Percentiles rank a stretch among this genome's conserved stretches.
These are phyloP conservation scores for Wickerhamiella parazyma DNA, from an alignment of 805 yeast species.

Conservation along the genomic window DNA sequence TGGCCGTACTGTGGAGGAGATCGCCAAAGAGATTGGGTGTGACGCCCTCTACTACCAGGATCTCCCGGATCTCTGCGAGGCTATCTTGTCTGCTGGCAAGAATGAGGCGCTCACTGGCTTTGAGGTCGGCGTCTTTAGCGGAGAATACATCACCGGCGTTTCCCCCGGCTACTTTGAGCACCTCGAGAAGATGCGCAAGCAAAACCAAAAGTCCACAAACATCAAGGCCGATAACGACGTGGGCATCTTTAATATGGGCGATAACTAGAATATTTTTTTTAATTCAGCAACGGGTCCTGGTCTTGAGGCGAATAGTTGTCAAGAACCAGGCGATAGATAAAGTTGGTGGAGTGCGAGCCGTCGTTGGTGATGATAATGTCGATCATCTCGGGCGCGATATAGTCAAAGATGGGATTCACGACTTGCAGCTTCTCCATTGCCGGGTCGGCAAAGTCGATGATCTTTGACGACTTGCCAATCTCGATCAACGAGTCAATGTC, in stretches of 20 bases:
- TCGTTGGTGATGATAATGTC: conserved; percentile 90
- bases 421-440: conserved; percentile 62
- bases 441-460: conserved; percentile 60
- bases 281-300: conserved; percentile 16
- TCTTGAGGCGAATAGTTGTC: conserved; percentile 88
- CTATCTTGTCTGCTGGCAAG: conserved; percentile 41
- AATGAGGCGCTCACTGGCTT: conserved; percentile 40
- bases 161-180: conserved; percentile 71
- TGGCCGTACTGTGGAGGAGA: conserved; percentile 57
- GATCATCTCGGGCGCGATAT: conserved; percentile 84
- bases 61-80: conserved; percentile 65
- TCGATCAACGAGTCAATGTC: conserved; percentile 73
- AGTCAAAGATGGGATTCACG: conserved; percentile 80
- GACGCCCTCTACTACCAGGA: conserved; percentile 84
- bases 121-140: conserved; percentile 96
- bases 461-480: conserved; percentile 88
- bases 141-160: conserved; percentile 85
- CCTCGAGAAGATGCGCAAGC: conserved; percentile 70
- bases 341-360: conserved; percentile 95
- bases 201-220: conserved; percentile 47
- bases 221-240: conserved; percentile 70
- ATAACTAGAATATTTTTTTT: conserved; percentile 15
- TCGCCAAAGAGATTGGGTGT: conserved; percentile 71
- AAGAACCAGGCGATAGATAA: conserved; percentile 85
- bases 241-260: conserved; percentile 47